Evolutionary conservation across 305 asterid genomes (phyloP).

Genomic region (Fraxinus nigra): DNA sequence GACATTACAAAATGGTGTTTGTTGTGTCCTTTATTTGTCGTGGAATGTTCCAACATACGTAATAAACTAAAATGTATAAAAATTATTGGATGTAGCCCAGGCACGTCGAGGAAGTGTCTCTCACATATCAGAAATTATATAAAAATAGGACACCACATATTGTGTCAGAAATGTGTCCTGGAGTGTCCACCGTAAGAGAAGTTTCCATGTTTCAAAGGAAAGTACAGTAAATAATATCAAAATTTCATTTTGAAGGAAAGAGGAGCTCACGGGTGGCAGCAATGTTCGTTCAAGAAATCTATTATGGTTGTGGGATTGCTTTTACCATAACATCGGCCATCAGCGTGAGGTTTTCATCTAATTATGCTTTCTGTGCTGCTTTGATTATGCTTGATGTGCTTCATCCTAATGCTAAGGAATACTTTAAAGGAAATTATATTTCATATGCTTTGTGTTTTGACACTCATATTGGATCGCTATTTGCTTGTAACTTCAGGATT

Average conservation of each 20-base stretch:
- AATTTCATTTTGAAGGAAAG: conserved; percentile 41
- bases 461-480: not conserved
- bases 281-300: conserved; percentile 55
- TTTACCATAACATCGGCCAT: conserved; percentile 55
- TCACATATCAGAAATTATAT: not conserved
- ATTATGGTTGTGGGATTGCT: conserved; percentile 61
- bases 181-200: not conserved
- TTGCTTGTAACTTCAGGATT: not conserved
- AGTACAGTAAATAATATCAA: not conserved
- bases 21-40: not conserved
- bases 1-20: not conserved
- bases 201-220: not conserved
- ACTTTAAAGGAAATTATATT: not conserved
- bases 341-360: conserved; percentile 44
- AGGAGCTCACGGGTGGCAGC: conserved; percentile 52
- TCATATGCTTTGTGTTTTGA: not conserved
- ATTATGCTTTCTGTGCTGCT: not conserved
- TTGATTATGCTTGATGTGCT: not conserved
- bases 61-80: too few species aligned
- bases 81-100: not conserved
- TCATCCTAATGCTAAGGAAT: not conserved
- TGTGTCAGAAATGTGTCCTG: not conserved
- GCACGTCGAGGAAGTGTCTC: not conserved
- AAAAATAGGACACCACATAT: not conserved
- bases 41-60: too few species aligned